Conservation (phyloP, 202 grass and related monocot species). For the Saccharum hybrid region DNA sequence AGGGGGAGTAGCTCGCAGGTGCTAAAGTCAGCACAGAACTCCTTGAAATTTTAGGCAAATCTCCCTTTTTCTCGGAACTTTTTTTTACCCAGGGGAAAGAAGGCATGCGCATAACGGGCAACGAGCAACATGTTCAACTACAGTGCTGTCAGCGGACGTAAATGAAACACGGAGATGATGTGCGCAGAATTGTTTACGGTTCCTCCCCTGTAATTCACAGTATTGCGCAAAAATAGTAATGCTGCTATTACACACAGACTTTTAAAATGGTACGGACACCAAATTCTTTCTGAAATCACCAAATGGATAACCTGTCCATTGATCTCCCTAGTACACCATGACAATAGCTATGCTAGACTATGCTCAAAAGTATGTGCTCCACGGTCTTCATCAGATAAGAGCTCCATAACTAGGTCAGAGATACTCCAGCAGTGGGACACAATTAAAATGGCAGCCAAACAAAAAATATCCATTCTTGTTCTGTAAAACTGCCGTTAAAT, state of each 20-base stretch:
- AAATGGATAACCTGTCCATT: neutral
- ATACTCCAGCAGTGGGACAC: neutral
- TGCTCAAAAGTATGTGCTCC: neutral
- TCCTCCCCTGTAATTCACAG: neutral
- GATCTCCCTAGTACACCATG: conserved; percentile 18
- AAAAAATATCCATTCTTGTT: conserved; percentile 27
- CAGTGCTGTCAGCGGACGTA: too few species aligned
- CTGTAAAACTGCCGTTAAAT: conserved; percentile 48
- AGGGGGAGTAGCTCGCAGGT: too few species aligned
- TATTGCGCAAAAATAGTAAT: neutral
- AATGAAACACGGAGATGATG: neutral
- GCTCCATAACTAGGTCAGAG: conserved; percentile 27
- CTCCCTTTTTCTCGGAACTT: too few species aligned
- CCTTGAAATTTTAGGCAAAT: too few species aligned
- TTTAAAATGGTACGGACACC: neutral
- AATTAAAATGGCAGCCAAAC: conserved; percentile 22
- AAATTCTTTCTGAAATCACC: conserved; percentile 1
- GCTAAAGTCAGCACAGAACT: too few species aligned
- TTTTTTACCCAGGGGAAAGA: too few species aligned
- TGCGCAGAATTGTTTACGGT: neutral
- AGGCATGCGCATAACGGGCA: too few species aligned
- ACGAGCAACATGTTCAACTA: neutral
- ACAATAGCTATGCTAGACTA: neutral
- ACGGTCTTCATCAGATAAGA: conserved; percentile 13
- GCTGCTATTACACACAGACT: neutral